A percentile compares a stretch with the other conserved stretches of the same genome.
Evolutionary conservation across 2,329 filamentous ascomycete species (phyloP).

Genomic region (Cadophora luteo-olivacea): DNA sequence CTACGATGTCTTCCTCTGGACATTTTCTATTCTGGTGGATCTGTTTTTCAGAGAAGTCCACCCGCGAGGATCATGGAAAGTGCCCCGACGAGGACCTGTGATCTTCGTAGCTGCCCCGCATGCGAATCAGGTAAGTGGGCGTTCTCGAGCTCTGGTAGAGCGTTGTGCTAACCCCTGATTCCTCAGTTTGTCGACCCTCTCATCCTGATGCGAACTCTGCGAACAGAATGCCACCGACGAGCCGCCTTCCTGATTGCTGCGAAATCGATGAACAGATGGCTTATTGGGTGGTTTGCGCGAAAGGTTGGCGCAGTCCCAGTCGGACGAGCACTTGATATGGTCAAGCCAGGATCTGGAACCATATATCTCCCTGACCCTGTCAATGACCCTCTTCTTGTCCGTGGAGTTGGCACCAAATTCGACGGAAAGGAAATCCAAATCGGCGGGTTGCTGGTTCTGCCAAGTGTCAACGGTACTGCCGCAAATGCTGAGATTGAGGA

Average conservation of each 20-base stretch:
- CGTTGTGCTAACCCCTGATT: conserved; percentile 16
- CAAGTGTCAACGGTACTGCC: conserved; percentile 76
- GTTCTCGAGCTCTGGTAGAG: background rate
- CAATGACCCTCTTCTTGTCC: conserved; percentile 81
- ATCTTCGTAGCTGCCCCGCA: conserved; percentile 97
- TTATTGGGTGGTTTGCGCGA: conserved; percentile 86
- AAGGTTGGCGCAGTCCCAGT: conserved; percentile 93
- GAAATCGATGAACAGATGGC: conserved; percentile 88
- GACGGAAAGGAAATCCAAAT: conserved; percentile 72
- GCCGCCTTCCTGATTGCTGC: conserved; percentile 94
- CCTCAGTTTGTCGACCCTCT: conserved; percentile 90
- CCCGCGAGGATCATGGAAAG: conserved; percentile 92
- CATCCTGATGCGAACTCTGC: conserved; percentile 88
- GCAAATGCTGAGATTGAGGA: conserved; percentile 83
- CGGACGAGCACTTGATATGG: conserved; percentile 85
- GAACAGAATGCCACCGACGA: conserved; percentile 82
- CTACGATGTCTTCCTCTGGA: conserved; percentile 80
- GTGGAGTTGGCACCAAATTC: conserved; percentile 70
- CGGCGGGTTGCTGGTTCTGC: conserved; percentile 86
- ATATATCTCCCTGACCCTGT: conserved; percentile 91
- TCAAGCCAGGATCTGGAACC: conserved; percentile 78
- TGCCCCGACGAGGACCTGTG: conserved; percentile 85
- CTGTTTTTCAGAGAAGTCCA: conserved; percentile 99
- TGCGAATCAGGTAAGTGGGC: conserved; percentile 79
- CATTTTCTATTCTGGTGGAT: conserved; percentile 84